phyloP scores from a whole-genome alignment of 1,284 basidiomycete species.

The Heterobasidion occidentale region DNA sequence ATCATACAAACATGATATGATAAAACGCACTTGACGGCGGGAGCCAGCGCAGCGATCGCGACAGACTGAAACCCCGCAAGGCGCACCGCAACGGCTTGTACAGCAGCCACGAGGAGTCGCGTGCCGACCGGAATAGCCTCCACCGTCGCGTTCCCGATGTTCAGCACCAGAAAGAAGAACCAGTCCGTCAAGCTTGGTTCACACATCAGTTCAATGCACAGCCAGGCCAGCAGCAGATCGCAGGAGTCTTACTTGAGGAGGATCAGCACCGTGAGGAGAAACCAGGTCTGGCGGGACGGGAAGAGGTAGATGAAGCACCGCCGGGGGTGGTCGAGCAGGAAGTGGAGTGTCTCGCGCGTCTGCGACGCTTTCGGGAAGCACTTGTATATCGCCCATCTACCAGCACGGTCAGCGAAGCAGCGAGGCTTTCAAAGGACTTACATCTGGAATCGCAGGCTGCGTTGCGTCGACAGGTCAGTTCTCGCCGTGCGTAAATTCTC shows the following conservation, averaged over 20 bases:
- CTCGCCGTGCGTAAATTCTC: neutral
- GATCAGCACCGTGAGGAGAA: conserved; percentile 62
- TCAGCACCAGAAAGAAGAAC: conserved; percentile 85
- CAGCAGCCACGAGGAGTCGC: conserved; percentile 55
- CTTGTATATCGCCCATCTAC: conserved; percentile 70
- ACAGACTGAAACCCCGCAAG: conserved; percentile 85
- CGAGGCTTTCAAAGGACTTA: conserved; percentile 5
- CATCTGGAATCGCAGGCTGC: conserved; percentile 22
- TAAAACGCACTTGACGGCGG: conserved; percentile 50
- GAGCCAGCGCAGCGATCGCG: conserved; percentile 62
- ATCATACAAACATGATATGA: neutral
- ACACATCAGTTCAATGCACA: neutral
- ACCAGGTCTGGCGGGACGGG: conserved; percentile 91
- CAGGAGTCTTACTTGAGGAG: conserved; percentile 51
- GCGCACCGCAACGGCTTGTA: conserved; percentile 79
- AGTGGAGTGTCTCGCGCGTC: conserved; percentile 73
- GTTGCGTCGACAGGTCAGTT: neutral
- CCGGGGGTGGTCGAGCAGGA: conserved; percentile 90
- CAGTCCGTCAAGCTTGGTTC: conserved; percentile 47
- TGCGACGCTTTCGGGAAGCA: conserved; percentile 51
- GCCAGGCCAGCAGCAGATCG: neutral
- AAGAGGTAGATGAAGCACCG: conserved; percentile 93
- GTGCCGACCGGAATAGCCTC: conserved; percentile 64
- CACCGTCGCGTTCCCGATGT: conserved; percentile 77
- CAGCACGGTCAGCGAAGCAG: neutral